phyloP scores from a whole-genome alignment of 140 eudicot species.

The Artemisia princeps region DNA sequence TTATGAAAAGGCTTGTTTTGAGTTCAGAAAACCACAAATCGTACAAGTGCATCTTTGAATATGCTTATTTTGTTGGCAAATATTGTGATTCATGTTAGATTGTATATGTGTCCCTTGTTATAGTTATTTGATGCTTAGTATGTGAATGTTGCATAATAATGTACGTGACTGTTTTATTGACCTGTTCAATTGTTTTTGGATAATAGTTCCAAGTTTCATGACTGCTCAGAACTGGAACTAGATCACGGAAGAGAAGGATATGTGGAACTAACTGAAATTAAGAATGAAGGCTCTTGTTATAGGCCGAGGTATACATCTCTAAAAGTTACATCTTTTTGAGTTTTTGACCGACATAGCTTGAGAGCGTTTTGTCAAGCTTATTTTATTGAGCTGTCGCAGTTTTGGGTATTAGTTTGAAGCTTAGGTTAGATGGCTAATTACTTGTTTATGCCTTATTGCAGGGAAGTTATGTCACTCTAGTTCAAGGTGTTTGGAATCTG shows the following conservation, averaged over 20 bases:
- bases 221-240: conserved; percentile 5
- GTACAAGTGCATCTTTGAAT: too few relatives aligned
- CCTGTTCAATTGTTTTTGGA: not conserved
- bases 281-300: conserved; percentile 31
- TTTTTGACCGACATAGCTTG: too few relatives aligned
- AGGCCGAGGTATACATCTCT: conserved; percentile 21
- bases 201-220: conserved; percentile 8
- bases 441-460: conserved; percentile 24
- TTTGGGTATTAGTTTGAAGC: too few relatives aligned
- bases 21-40: too few relatives aligned
- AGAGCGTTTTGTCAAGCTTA: too few relatives aligned
- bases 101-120: not conserved
- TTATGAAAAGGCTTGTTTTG: too few relatives aligned
- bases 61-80: not conserved
- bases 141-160: too few relatives aligned
- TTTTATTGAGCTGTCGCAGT: too few relatives aligned
- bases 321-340: not conserved
- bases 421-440: not conserved
- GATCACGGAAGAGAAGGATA: conserved; percentile 11
- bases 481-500: conserved; percentile 20
- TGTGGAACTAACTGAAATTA: conserved; percentile 22
- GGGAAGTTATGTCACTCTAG: conserved; percentile 31
- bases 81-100: not conserved
- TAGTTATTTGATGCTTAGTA: too few relatives aligned
- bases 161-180: too few relatives aligned